Conservation (phyloP, 345 rosid species). For the Rhizophora mangle region DNA sequence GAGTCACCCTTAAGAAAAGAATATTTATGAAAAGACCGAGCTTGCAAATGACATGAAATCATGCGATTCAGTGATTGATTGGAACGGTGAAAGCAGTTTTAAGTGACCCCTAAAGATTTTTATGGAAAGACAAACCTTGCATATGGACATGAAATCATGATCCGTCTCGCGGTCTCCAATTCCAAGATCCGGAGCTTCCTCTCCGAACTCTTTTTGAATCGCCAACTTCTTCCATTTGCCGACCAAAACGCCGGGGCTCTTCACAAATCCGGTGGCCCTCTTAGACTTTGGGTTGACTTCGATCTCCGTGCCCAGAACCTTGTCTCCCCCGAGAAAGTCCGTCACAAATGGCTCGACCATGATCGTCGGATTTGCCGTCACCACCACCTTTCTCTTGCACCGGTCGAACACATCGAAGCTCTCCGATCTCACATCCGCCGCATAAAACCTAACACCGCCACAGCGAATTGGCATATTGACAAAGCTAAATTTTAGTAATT, state of each 20-base stretch:
- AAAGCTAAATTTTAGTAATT: too few species aligned
- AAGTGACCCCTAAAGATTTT: too few species aligned
- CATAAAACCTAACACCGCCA: slow-evolving; percentile 61
- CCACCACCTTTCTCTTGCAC: slow-evolving; percentile 89
- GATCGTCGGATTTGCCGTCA: slow-evolving; percentile 82
- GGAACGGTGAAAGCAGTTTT: background rate
- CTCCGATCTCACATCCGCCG: slow-evolving; percentile 81
- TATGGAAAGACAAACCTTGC: slow-evolving; percentile 56
- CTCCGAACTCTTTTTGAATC: slow-evolving; percentile 65
- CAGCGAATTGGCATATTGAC: too few species aligned
- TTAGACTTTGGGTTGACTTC: slow-evolving; percentile 73
- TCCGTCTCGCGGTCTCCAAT: slow-evolving; percentile 82
- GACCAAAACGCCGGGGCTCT: slow-evolving; percentile 78
- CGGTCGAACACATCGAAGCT: slow-evolving; percentile 74
- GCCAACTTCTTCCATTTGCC: slow-evolving; percentile 69
- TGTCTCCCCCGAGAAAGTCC: slow-evolving; percentile 84
- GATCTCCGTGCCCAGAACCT: slow-evolving; percentile 91
- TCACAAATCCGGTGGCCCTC: slow-evolving; percentile 86
- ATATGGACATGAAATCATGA: slow-evolving; percentile 85
- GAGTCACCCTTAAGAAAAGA: too few species aligned
- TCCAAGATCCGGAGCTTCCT: slow-evolving; percentile 66
- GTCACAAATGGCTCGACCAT: slow-evolving; percentile 95
- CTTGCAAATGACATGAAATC: too few species aligned
- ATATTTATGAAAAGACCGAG: too few species aligned
- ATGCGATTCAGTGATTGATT: too few species aligned